Base-by-base conservation (phyloP, 2,329 filamentous ascomycete species). In the Colletotrichum sp. region DNA sequence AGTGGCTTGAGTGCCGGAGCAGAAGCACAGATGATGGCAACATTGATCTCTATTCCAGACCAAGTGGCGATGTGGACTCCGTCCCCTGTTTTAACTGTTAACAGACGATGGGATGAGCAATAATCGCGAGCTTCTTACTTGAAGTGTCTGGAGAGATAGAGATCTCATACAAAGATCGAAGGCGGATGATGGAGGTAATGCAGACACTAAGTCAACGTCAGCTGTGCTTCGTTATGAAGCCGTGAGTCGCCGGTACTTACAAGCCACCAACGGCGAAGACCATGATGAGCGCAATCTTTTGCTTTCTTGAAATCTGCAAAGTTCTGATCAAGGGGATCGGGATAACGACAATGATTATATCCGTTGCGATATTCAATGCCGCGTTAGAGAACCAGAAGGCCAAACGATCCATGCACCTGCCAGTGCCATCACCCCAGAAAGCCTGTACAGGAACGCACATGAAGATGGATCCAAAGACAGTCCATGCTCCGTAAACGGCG, bases 1-100 rank as follows among this genome's bases (percentile, higher is more conserved):
- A 82, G 78, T 1, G 84, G 82, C 57, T 85, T 84, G 9, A 85
- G 78, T 1, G 83, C 81, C 2, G 83, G 82, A 2, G 83, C 79
- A 8, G 81, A 85, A 57, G 83, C 80, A 62, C 83, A 85, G 36
- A 82, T 79, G 8, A 85, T 84, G 52, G 81, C 83, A 19, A 83
- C 78, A 70, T 84, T 84, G 69, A 82, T 80, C 69, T 85, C 82
- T 70, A 85, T 80, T 22, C 78, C 78, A 19, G 82, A 82, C 82
- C 82, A 84, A 3, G 32, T 44, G 3, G 70, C 70, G 19, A 59
- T 44, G 3, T 59, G 32, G 30, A 67, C 70, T n/a, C 44, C 62
- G 8, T 67, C 62, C 13, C 30, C 69, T 71, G 15, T 6, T 34
- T 22, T 25, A 16, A 29, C 5, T 30, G 57, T 61, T 61, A 61